Evolutionary conservation across 164 flowering plant species (phyloP).

Genomic region (Annona squamosa): DNA sequence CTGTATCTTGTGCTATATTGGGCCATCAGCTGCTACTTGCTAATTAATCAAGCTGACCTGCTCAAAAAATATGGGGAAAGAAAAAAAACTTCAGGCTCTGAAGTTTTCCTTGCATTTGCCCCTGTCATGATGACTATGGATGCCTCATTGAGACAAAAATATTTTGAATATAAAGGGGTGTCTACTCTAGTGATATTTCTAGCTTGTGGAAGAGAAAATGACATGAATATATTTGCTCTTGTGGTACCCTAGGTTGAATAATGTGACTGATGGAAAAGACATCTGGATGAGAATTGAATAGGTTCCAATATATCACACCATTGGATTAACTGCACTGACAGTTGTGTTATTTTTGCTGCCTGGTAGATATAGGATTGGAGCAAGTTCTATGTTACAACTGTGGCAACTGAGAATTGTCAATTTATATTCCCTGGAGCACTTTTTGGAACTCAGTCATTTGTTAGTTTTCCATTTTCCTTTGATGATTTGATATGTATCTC

Average conservation of each 20-base stretch:
- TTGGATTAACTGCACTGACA: neutral
- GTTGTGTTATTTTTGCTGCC: neutral
- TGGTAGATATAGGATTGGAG: neutral
- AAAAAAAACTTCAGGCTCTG: neutral
- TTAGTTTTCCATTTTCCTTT: neutral
- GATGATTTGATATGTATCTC: neutral
- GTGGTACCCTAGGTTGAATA: too few species aligned
- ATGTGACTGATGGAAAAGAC: neutral
- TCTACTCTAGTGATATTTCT: too few species aligned
- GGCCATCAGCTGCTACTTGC: neutral
- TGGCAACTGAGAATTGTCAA: neutral
- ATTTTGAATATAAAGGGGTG: too few species aligned
- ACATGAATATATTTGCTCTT: too few species aligned
- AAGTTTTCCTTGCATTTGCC: neutral
- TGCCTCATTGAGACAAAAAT: too few species aligned
- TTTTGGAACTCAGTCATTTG: neutral
- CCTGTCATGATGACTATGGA: neutral
- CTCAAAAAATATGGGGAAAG: neutral
- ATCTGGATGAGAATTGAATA: neutral
- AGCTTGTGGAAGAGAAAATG: too few species aligned
- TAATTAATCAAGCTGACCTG: neutral
- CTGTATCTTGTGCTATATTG: neutral
- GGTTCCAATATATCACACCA: neutral
- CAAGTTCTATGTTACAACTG: neutral
- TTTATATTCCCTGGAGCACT: neutral